Evolutionary conservation across 768 basidiomycete species (phyloP), one percentile per base, ranked within the genome.

Genomic region (Lentinus brumalis): DNA sequence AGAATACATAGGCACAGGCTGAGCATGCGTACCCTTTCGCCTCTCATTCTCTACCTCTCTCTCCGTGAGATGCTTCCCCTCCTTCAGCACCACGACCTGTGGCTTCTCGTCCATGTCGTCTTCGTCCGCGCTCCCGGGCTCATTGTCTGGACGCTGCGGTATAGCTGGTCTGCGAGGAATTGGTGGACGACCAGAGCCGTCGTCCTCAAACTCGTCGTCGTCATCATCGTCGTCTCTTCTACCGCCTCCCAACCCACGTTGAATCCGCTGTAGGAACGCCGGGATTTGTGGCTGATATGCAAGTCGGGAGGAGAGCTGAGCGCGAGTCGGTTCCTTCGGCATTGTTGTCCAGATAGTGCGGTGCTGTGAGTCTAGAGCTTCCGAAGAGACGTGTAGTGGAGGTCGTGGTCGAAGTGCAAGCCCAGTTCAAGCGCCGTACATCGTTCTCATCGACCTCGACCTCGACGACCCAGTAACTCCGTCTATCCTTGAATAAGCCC

Each of bases 11-110:
- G 7, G 35, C 32, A 55, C 18, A 29, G 21, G 21, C 21, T 26
- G 21, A 26, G 21, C 21, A 26, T 26, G 67, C 78, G 52, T 60
- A 92, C 92, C 89, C 80, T 82, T 85, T 56, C 91, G 83, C 56
- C 81, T 80, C 67, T 91, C 81, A 70, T 91, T 88, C 79, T 92
- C 88, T 4, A 81, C 93, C 68, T 96, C 92, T 56, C 82, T 76
- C 63, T 82, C 87, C 2, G 84, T 85, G 45, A 97, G 79, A 77
- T 97, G 95, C 71, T 92, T 96, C 30, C 95, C 94, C 65, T 89
- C 84, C 69, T 84, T 92, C 65, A 97, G 71, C 9, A 96, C 94
- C 3, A 97, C 92, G 8, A 97, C 86, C 70, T 92, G 91, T 3
- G 94, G 94, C 65, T 83, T 87, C 73, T 96, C 94, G 67, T 94